Base-by-base conservation (phyloP, 2,329 filamentous ascomycete species). In the Chrysoporthe cubensis region DNA sequence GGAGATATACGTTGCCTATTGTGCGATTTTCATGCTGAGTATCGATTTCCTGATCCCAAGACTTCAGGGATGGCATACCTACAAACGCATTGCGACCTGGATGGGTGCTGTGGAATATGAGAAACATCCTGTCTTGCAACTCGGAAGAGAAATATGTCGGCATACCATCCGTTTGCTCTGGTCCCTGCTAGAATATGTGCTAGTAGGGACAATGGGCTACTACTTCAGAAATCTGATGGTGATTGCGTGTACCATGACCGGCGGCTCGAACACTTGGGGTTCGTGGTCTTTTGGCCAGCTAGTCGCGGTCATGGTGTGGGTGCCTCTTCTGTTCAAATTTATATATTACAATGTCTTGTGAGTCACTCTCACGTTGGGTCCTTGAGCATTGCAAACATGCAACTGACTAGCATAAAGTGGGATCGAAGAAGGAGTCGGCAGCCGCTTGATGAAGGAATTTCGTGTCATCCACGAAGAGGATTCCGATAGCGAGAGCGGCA, bases 261-360 rank as follows among this genome's bases (percentile, higher is more conserved):
- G 46, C 9, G 64, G 64, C 21, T 21, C 32, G 1, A 65, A 65
- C 9, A 48, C 56, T 0, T 62, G 48, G 64, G 58, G 64, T 1
- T 54, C 58, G 8, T 66, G 65, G 65, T 62, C 65, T 13, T 66
- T 66, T 21, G 65, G 65, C 3, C 65, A 66, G 42, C 65, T 66
- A 18, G 56, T 66, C 34, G 26, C 65, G 2, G 65, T 66, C 40
- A 57, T 63, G 48, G 59, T 66, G 14, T 66, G 65, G 65, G 59
- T 66, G 52, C 65, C 59, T 4, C 43, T 57, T 13, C 48, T 57
- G 5, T 63, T 48, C 32, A 66, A 63, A 14, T 63, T 66, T 14
- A 7, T 63, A 18, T 66, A 63, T 40, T 66, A 63, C 56, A 37
- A 56, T 3, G 40, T 63, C 16, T 66, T 66, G 59, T 66, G 14